Evolutionary conservation across 208 protist genomes (phyloP).

Genomic region (Angomonas desouzai): DNA sequence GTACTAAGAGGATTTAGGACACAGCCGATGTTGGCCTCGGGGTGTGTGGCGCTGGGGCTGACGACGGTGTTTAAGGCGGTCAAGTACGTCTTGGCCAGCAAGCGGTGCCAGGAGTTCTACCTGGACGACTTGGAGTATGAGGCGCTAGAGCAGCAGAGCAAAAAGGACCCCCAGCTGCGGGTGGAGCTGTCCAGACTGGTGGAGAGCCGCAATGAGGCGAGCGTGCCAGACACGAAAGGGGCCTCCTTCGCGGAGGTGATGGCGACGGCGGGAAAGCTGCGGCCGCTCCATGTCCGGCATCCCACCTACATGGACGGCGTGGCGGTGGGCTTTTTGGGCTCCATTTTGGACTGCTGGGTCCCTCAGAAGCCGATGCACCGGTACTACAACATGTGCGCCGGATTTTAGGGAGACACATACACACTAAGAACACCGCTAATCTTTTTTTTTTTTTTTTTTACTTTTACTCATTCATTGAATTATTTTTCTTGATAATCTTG

Average conservation of each 20-base stretch:
- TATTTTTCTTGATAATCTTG: neutral
- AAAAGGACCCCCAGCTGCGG: slow-evolving; percentile 12
- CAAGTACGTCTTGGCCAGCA: slow-evolving; percentile 65
- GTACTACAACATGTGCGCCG: slow-evolving; percentile 74
- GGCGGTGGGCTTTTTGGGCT: slow-evolving; percentile 72
- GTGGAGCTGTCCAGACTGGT: neutral
- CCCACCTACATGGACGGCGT: slow-evolving; percentile 78
- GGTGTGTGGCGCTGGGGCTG: slow-evolving; percentile 49
- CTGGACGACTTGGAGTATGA: slow-evolving; percentile 66
- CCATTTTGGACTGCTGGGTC: slow-evolving; percentile 81
- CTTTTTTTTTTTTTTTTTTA: slow-evolving; percentile 21
- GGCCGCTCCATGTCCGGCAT: neutral
- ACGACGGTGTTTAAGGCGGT: slow-evolving; percentile 60
- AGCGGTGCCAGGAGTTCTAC: slow-evolving; percentile 72
- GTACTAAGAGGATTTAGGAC: slow-evolving; percentile 55
- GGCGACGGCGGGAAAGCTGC: neutral
- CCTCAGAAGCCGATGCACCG: slow-evolving; percentile 56
- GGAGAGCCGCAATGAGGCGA: neutral
- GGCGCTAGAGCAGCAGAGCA: slow-evolving; percentile 30
- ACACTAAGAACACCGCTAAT: too few species aligned
- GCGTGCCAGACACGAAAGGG: neutral
- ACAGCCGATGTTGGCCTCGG: slow-evolving; percentile 71
- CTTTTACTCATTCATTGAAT: slow-evolving; percentile 1
- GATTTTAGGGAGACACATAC: slow-evolving; percentile 12
- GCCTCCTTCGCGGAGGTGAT: slow-evolving; percentile 2